phyloP scores from a whole-genome alignment of 345 rosid species.

The Bruguiera sexangula region DNA sequence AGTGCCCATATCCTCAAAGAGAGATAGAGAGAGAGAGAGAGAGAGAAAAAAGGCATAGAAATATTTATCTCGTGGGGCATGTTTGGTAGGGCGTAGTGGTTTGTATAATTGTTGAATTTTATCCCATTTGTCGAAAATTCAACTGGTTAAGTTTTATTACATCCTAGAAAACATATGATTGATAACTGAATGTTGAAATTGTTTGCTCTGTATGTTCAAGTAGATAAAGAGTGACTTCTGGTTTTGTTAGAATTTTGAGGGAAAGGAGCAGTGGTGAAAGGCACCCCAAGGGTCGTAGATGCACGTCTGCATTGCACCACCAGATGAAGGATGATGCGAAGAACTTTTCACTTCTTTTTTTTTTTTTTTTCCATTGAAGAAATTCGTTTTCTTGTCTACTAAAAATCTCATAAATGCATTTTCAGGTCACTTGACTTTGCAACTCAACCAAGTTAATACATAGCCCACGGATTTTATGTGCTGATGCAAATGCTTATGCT shows the following conservation, averaged over 20 bases:
- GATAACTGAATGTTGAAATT: too few species aligned
- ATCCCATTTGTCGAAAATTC: too few species aligned
- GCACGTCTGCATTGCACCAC: conserved; percentile 48
- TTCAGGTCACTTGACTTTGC: background rate
- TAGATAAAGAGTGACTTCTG: background rate
- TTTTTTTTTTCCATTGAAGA: background rate
- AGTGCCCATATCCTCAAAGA: too few species aligned
- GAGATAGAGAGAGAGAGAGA: too few species aligned
- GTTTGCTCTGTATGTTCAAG: too few species aligned
- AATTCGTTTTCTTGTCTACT: too few species aligned
- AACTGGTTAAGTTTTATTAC: too few species aligned
- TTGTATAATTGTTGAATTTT: too few species aligned
- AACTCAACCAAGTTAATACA: background rate
- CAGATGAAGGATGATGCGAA: conserved; percentile 54
- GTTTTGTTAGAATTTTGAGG: background rate
- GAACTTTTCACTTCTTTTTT: conserved; percentile 1
- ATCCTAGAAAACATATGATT: too few species aligned
- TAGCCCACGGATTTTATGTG: background rate
- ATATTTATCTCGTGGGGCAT: too few species aligned
- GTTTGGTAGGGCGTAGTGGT: too few species aligned
- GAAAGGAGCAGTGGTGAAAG: conserved; percentile 34
- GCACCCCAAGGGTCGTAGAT: conserved; percentile 40
- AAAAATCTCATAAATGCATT: background rate
- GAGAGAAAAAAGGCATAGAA: too few species aligned
- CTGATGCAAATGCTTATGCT: background rate